These are phyloP conservation scores for Chaetomiaceae sp. DNA, from an alignment of 2,329 filamentous ascomycete genomes.

Conservation along the genomic window DNA sequence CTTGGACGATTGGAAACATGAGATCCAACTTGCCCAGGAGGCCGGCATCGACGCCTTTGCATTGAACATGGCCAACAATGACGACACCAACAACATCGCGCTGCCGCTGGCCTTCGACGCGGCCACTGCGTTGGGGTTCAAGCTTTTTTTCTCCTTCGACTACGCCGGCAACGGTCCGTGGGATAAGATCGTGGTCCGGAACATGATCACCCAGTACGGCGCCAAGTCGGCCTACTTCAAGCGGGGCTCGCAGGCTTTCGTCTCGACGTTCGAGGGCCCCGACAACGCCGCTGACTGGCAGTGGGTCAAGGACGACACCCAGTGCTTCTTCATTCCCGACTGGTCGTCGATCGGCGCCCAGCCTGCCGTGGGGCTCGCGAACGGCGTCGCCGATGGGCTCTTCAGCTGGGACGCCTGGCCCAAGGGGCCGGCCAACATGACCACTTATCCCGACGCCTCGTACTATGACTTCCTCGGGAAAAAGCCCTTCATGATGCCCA, in stretches of 20 bases:
- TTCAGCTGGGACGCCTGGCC: conserved; percentile 40
- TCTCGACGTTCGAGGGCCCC: conserved; percentile 50
- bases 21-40: neutral
- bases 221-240: neutral
- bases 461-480: conserved; percentile 32
- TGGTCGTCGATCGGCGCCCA: conserved; percentile 40
- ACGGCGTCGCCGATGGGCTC: conserved; percentile 32
- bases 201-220: neutral
- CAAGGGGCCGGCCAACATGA: conserved; percentile 29
- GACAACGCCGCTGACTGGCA: conserved; percentile 40
- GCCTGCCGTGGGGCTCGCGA: conserved; percentile 19
- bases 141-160: conserved; percentile 2
- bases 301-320: conserved; percentile 35
- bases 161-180: neutral
- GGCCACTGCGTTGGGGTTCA: neutral
- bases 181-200: neutral
- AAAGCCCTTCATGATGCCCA: conserved; percentile 49
- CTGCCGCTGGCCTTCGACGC: neutral
- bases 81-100: neutral
- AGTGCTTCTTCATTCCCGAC: conserved; percentile 43
- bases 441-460: conserved; percentile 32
- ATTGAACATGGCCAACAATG: neutral
- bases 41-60: neutral
- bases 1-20: neutral
- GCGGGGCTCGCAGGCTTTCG: conserved; percentile 36